A percentile compares a stretch with the other conserved stretches of the same genome.
Evolutionary conservation across 2,329 filamentous ascomycete genomes (phyloP).

Genomic region (Talaromyces verruculosus): DNA sequence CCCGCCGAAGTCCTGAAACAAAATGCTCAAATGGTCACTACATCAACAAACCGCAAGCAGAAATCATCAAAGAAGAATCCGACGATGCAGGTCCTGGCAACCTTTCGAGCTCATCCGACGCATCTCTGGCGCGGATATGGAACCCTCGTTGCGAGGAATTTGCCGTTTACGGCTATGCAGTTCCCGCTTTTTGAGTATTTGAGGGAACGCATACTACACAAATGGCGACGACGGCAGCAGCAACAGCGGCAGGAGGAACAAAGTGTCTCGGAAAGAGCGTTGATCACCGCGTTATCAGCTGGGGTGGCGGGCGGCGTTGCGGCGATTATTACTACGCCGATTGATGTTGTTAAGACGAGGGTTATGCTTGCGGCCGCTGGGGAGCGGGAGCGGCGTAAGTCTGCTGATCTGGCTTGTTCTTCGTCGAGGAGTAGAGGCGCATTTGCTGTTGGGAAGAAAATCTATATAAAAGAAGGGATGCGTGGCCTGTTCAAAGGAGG

Average conservation of each 20-base stretch:
- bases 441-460: constrained; percentile 62
- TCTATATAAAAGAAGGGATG: constrained; percentile 66
- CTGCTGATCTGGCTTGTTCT: neutral
- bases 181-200: constrained; percentile 82
- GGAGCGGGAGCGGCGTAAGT: constrained; percentile 4
- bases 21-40: constrained; percentile 79
- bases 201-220: constrained; percentile 54
- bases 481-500: constrained; percentile 74
- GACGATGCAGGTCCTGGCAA: constrained; percentile 57
- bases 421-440: constrained; percentile 22
- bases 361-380: constrained; percentile 72
- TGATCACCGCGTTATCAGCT: constrained; percentile 71
- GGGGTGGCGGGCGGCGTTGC: constrained; percentile 72
- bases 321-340: constrained; percentile 79
- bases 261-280: constrained; percentile 53
- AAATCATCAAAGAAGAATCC: constrained; percentile 37
- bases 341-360: constrained; percentile 85
- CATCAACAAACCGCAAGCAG: constrained; percentile 14
- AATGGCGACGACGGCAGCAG: constrained; percentile 29
- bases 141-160: constrained; percentile 75
- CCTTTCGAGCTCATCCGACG: constrained; percentile 57
- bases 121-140: constrained; percentile 71
- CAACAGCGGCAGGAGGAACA: constrained; percentile 26
- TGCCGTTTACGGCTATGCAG: constrained; percentile 84
- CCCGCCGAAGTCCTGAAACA: constrained; percentile 91